Evolutionary conservation across 768 basidiomycete species (phyloP), one percentile per base, ranked within the genome.

Genomic region (Xerocomellus intermedius): DNA sequence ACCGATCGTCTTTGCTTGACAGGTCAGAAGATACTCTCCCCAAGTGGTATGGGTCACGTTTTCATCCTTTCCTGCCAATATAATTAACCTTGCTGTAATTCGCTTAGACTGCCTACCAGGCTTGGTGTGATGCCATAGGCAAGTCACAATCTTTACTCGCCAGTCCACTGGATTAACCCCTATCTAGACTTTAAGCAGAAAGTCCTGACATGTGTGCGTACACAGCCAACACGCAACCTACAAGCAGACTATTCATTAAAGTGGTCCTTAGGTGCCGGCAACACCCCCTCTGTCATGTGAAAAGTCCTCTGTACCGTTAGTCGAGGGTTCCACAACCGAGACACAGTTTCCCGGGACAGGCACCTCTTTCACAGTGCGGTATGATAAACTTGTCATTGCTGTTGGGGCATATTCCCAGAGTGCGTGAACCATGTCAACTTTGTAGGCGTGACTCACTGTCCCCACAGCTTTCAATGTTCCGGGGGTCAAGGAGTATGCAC

Each of bases 381-480:
- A 89, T 64, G 91, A 94, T 70, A 91, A 89, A 66, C 78, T 94
- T 13, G 82, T 94, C 51, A 83, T 95, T 45, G 85, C 89, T 8
- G 91, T 91, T 2, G 93, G 93, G 3, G 87, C 89, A 43, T 94
- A 94, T 71, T 84, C 82, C 3, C 90, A 93, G 67, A 94, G 91
- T 90, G 63, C 48, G 80, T 61, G 3, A 36, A 5, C 32, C 33
- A 30, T 28, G 48, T 55, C 61, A 50, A 45, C 33, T 61, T 32
- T 36, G 36, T 32, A 12, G 12, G 39, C 49, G 9, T 41, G 21
- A 33, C 45, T 60, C 33, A 58, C 3, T n/a, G 17, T 47, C 30
- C 30, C 47, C 38, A 10, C 59, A 87, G 86, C 87, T 4, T 89
- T 88, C 72, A 73, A 80, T 56, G 77, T 86, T 41, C 87, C 87